A percentile compares a stretch with the other conserved stretches of the same genome.
Evolutionary conservation across 2,329 filamentous ascomycete species (phyloP).

Genomic region (Septoria linicola): DNA sequence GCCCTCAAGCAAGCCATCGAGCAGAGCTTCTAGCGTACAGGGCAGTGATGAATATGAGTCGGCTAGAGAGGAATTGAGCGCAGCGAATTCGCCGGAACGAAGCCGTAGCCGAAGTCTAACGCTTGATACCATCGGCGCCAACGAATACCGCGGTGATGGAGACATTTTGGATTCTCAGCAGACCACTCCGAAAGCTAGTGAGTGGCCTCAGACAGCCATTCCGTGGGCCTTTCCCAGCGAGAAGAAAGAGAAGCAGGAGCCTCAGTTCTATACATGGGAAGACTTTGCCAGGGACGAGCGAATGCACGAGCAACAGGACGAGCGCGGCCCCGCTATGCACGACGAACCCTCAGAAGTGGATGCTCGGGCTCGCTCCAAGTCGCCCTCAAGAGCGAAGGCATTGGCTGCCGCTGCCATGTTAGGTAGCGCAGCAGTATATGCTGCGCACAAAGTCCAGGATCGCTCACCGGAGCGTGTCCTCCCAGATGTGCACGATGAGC

Average conservation of each 20-base stretch:
- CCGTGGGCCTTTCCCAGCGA: conserved; percentile 17
- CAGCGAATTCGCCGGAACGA: conserved; percentile 22
- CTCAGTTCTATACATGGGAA: conserved; percentile 42
- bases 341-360: background rate
- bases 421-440: conserved; percentile 32
- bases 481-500: background rate
- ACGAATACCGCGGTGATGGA: conserved; percentile 19
- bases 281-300: conserved; percentile 38
- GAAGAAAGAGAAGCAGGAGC: conserved; percentile 30
- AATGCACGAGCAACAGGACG: conserved; percentile 25
- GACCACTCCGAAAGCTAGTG: conserved; percentile 65
- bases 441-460: conserved; percentile 18
- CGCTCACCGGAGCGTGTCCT: conserved; percentile 18
- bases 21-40: conserved; percentile 41
- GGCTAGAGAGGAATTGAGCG: conserved; percentile 40
- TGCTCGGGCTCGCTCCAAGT: conserved; percentile 16
- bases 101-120: conserved; percentile 21
- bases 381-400: conserved; percentile 21
- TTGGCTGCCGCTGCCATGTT: conserved; percentile 32
- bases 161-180: conserved; percentile 62
- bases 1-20: conserved; percentile 47
- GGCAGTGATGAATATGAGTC: conserved; percentile 46
- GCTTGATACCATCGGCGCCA: conserved; percentile 30
- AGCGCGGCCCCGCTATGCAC: conserved; percentile 1
- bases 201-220: conserved; percentile 37